Conservation (phyloP, 164 flowering plant species). For the Hamamelis virginiana region DNA sequence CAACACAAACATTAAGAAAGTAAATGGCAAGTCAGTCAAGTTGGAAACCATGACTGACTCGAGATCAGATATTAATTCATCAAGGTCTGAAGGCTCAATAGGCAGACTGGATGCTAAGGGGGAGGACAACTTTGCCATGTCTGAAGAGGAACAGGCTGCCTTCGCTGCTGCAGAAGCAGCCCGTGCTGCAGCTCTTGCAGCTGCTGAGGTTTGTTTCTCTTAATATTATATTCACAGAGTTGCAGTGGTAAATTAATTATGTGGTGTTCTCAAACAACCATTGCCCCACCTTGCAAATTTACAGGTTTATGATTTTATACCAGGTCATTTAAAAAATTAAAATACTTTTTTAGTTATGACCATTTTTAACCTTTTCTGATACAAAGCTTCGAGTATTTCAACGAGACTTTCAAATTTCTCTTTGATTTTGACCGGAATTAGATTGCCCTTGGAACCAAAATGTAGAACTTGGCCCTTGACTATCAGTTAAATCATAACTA, state of each 20-base stretch:
- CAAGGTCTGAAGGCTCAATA: slow-evolving; percentile 35
- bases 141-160: slow-evolving; percentile 92
- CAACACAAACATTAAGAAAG: slow-evolving; percentile 38
- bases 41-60: slow-evolving; percentile 34
- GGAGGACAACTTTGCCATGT: slow-evolving; percentile 38
- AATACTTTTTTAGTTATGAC: not conserved
- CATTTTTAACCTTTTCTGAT: not conserved
- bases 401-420: not conserved
- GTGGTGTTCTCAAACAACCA: not conserved
- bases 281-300: not conserved
- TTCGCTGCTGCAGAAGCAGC: slow-evolving; percentile 94
- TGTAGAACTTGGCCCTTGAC: not conserved
- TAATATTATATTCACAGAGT: not conserved
- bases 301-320: not conserved
- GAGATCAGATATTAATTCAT: slow-evolving; percentile 40
- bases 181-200: slow-evolving; percentile 84
- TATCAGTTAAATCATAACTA: not conserved
- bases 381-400: not conserved
- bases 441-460: not conserved
- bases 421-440: not conserved
- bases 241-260: not conserved
- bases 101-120: slow-evolving; percentile 38
- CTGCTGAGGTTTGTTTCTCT: slow-evolving; percentile 79
- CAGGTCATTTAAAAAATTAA: not conserved
- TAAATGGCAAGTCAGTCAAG: slow-evolving; percentile 38